A percentile compares a stretch with the other conserved stretches of the same genome.
These are phyloP conservation scores for Boletus fagicola DNA, from an alignment of 768 basidiomycete genomes.

Conservation along the genomic window DNA sequence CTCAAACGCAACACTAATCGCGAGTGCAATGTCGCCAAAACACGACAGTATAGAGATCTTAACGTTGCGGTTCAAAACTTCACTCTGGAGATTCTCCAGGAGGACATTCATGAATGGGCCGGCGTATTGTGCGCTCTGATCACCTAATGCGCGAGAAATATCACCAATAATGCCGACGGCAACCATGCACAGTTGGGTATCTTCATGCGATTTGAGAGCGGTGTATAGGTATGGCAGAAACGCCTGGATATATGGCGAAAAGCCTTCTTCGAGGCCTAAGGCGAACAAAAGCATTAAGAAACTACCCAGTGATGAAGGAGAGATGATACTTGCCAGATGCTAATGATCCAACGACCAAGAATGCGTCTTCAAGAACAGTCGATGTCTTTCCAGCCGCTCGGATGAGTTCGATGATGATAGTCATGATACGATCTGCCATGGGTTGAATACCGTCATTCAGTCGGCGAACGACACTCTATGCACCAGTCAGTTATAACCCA, in stretches of 20 bases:
- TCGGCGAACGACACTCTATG: conserved; percentile 81
- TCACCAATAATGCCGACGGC: conserved; percentile 96
- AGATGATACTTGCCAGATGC: conserved; percentile 53
- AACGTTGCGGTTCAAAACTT: conserved; percentile 87
- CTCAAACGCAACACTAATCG: conserved; percentile 81
- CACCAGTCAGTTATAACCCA: conserved; percentile 3
- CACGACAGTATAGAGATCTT: conserved; percentile 96
- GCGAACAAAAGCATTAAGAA: conserved; percentile 5
- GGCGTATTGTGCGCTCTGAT: conserved; percentile 79
- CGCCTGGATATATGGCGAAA: conserved; percentile 79
- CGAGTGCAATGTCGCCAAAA: conserved; percentile 95
- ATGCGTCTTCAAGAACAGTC: conserved; percentile 93
- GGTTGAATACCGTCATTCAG: conserved; percentile 80
- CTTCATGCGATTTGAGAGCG: conserved; percentile 90
- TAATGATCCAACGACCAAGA: conserved; percentile 88
- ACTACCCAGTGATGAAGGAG: background rate
- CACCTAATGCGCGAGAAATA: conserved; percentile 90
- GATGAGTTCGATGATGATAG: conserved; percentile 80
- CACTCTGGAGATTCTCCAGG: conserved; percentile 86
- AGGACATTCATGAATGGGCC: conserved; percentile 89
- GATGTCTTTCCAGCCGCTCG: conserved; percentile 88
- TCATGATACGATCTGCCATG: conserved; percentile 94
- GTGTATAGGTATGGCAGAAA: conserved; percentile 86
- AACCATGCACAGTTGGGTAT: conserved; percentile 92
- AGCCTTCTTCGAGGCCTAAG: conserved; percentile 70